Evolutionary conservation across 73 alveolate genomes (phyloP).

Genomic region (Paramecium sexaurelia): DNA sequence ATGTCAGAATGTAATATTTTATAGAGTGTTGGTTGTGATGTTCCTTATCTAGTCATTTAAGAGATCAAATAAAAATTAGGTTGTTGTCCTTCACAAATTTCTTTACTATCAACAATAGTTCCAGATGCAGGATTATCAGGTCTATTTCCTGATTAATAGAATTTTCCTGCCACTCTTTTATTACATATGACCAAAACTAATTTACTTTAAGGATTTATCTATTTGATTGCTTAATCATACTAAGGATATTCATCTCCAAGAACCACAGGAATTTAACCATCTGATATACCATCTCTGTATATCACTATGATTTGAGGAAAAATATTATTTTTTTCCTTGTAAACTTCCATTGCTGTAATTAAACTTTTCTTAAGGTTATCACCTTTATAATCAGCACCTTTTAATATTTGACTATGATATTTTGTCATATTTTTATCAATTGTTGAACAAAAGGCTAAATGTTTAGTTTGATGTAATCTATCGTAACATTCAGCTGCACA

Average conservation of each 20-base stretch:
- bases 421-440: constrained; percentile 71
- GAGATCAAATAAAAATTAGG: constrained; percentile 88
- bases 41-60: constrained; percentile 77
- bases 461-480: constrained; percentile 66
- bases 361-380: not conserved
- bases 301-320: constrained; percentile 62
- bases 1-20: constrained; percentile 74
- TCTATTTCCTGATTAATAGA: constrained; percentile 59
- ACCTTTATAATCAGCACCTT: constrained; percentile 73
- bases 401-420: constrained; percentile 67
- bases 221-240: constrained; percentile 69
- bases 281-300: constrained; percentile 87
- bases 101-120: constrained; percentile 86
- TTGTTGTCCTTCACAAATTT: constrained; percentile 83
- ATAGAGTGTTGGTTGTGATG: not conserved
- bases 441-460: constrained; percentile 79
- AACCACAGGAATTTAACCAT: constrained; percentile 73
- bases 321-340: not conserved
- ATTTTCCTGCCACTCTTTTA: constrained; percentile 76
- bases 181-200: constrained; percentile 39
- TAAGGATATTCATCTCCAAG: constrained; percentile 74
- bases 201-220: not conserved
- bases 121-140: constrained; percentile 91
- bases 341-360: not conserved
- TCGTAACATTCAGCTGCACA: constrained; percentile 85